phyloP scores from a whole-genome alignment of 2,329 filamentous ascomycete species.

The Colletotrichum echinochloae region DNA sequence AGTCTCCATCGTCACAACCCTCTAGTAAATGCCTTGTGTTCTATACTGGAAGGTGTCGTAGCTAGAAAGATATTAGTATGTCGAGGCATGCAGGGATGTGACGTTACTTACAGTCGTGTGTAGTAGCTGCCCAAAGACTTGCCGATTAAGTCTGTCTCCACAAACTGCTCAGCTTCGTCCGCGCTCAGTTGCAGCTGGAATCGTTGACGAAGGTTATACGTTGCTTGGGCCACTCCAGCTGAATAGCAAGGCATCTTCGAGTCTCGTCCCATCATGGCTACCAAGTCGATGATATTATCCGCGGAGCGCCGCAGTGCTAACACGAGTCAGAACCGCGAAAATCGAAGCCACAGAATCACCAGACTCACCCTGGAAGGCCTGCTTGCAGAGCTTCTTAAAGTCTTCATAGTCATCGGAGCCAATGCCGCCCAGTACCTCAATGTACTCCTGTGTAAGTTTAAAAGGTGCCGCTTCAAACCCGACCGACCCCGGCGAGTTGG shows the following conservation, averaged over 20 bases:
- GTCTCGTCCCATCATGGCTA: conserved; percentile 85
- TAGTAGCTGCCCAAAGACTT: conserved; percentile 91
- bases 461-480: conserved; percentile 90
- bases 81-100: neutral
- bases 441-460: conserved; percentile 87
- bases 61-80: conserved; percentile 54
- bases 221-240: conserved; percentile 78
- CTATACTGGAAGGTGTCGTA: conserved; percentile 91
- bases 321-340: neutral
- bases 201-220: conserved; percentile 75
- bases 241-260: conserved; percentile 89
- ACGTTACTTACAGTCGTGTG: conserved; percentile 77
- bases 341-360: neutral
- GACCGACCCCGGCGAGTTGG: conserved; percentile 85
- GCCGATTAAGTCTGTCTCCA: conserved; percentile 81
- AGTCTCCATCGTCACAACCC: conserved; percentile 22
- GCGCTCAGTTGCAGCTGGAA: conserved; percentile 87
- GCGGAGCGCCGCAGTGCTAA: conserved; percentile 80
- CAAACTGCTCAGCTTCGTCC: conserved; percentile 84
- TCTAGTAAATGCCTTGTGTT: conserved; percentile 86
- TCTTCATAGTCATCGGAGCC: conserved; percentile 77
- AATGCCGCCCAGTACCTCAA: conserved; percentile 83
- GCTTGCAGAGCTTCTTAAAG: conserved; percentile 84
- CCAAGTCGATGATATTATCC: conserved; percentile 83
- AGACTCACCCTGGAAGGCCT: conserved; percentile 80